Conservation (phyloP, 345 rosid genomes). For the Ricinus communis region DNA sequence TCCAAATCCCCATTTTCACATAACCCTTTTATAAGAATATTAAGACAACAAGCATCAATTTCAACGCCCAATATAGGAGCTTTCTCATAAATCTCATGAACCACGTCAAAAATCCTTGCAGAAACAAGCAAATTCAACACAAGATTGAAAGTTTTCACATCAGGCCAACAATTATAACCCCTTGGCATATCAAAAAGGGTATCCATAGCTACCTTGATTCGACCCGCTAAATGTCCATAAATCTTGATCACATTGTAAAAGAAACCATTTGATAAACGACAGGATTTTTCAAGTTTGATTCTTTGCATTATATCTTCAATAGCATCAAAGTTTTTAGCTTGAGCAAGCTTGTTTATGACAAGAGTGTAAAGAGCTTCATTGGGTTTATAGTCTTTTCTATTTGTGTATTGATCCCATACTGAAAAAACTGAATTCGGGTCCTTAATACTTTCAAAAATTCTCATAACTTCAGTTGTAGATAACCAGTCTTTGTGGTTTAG, state of each 20-base stretch:
- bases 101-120: conserved; percentile 58
- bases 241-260: conserved; percentile 67
- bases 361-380: conserved; percentile 62
- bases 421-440: conserved; percentile 51
- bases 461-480: conserved; percentile 62
- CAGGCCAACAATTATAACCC: conserved; percentile 67
- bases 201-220: conserved; percentile 62
- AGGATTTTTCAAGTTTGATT: conserved; percentile 43
- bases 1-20: conserved; percentile 64
- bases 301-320: conserved; percentile 54
- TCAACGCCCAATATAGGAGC: conserved; percentile 72
- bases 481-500: conserved; percentile 84
- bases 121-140: conserved; percentile 69
- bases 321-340: conserved; percentile 62
- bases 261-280: conserved; percentile 67
- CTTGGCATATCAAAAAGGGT: conserved; percentile 62
- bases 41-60: conserved; percentile 80
- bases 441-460: conserved; percentile 50
- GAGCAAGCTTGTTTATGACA: conserved; percentile 53
- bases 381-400: conserved; percentile 74
- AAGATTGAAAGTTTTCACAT: conserved; percentile 64
- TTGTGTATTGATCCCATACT: conserved; percentile 55
- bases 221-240: conserved; percentile 65
- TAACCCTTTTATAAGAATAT: conserved; percentile 73
- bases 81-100: conserved; percentile 52